These are phyloP conservation scores for Peterozyma toletana DNA, from an alignment of 805 yeast genomes.

Conservation along the genomic window DNA sequence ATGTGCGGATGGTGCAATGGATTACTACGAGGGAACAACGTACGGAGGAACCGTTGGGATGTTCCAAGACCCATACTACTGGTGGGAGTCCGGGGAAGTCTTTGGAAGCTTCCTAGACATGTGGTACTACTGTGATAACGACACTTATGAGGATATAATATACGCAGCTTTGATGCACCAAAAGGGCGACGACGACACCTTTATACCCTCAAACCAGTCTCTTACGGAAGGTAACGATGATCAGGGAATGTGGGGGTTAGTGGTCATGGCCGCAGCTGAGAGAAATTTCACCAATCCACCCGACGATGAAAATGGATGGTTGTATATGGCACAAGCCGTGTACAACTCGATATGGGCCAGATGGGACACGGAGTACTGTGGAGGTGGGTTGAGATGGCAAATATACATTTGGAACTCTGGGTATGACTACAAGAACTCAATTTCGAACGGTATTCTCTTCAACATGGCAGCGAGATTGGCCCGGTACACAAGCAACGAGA, in stretches of 20 bases:
- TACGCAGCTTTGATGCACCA: conserved; percentile 60
- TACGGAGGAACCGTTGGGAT: conserved; percentile 67
- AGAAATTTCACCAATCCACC: conserved; percentile 72
- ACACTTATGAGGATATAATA: conserved; percentile 49
- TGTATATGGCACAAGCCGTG: conserved; percentile 74
- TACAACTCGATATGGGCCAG: conserved; percentile 76
- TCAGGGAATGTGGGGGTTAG: conserved; percentile 90
- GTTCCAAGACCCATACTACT: conserved; percentile 71
- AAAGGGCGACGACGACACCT: conserved; percentile 56
- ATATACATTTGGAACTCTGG: conserved; percentile 86
- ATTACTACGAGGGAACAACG: conserved; percentile 66
- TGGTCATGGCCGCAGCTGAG: conserved; percentile 80
- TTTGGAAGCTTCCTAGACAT: conserved; percentile 66
- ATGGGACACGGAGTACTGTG: conserved; percentile 62
- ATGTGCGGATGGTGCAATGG: conserved; percentile 67
- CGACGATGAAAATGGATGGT: conserved; percentile 57
- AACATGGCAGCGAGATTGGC: conserved; percentile 79
- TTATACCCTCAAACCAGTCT: conserved; percentile 75
- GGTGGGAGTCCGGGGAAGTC: conserved; percentile 93
- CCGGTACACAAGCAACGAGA: conserved; percentile 63
- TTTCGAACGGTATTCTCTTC: conserved; percentile 79
- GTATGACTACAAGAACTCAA: conserved; percentile 80
- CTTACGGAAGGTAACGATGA: conserved; percentile 89
- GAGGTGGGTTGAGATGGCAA: conserved; percentile 90
- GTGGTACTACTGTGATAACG: conserved; percentile 62